These are phyloP conservation scores for Gnomoniopsis sp. DNA, from an alignment of 2,329 filamentous ascomycete genomes.

Conservation along the genomic window DNA sequence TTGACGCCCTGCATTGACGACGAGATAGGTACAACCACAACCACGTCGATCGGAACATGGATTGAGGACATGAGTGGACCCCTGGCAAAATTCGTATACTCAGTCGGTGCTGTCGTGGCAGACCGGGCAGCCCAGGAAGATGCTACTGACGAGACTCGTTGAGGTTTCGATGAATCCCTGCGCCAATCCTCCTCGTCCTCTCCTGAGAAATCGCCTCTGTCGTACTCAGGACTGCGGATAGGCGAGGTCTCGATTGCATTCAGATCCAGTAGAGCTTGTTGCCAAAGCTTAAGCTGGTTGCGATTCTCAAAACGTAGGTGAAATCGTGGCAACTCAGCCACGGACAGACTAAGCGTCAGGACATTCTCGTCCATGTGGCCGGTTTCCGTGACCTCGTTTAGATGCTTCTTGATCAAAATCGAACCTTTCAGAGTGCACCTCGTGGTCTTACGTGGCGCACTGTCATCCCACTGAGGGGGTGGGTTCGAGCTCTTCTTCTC, in stretches of 20 bases:
- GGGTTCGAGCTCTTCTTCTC: constrained; percentile 71
- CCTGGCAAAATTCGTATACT: constrained; percentile 75
- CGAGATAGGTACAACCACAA: constrained; percentile 94
- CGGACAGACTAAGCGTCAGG: constrained; percentile 84
- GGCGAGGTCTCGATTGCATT: constrained; percentile 66
- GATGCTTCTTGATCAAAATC: constrained; percentile 95
- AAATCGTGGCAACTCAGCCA: constrained; percentile 88
- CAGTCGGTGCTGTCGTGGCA: constrained; percentile 82
- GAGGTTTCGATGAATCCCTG: constrained; percentile 47
- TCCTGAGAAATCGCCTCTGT: constrained; percentile 73
- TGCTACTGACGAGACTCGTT: constrained; percentile 76
- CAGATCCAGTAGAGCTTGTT: constrained; percentile 79
- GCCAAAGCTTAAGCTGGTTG: constrained; percentile 85
- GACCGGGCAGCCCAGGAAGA: constrained; percentile 82
- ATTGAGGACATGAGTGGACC: constrained; percentile 51
- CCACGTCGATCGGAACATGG: constrained; percentile 91
- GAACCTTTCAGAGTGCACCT: constrained; percentile 93
- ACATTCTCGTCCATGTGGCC: constrained; percentile 72
- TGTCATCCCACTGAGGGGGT: constrained; percentile 62
- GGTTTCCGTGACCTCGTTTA: constrained; percentile 80
- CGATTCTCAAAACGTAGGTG: constrained; percentile 85
- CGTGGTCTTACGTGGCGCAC: constrained; percentile 58
- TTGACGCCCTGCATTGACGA: constrained; percentile 99
- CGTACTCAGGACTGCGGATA: constrained; percentile 70
- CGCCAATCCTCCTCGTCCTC: constrained; percentile 88